These are phyloP conservation scores for Cunninghamia lanceolata DNA, from an alignment of 75 land plant genomes.

Conservation along the genomic window DNA sequence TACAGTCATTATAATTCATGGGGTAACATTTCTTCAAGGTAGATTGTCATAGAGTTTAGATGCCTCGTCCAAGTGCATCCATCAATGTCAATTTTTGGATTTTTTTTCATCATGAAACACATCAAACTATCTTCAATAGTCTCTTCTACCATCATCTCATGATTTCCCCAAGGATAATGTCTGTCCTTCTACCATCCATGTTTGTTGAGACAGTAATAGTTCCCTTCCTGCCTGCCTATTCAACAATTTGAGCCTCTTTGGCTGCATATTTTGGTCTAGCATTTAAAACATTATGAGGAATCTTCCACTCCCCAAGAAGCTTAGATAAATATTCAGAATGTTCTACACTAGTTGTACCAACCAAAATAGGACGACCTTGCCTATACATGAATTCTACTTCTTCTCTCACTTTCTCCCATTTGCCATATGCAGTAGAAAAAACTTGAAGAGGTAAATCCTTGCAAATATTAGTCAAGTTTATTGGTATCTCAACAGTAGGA, in stretches of 20 bases:
- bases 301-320: slow-evolving; percentile 59
- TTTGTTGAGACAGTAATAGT: slow-evolving; percentile 95
- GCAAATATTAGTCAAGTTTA: too few relatives aligned
- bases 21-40: too few relatives aligned
- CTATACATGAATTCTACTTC: too few relatives aligned
- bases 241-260: slow-evolving; percentile 92
- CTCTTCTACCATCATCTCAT: slow-evolving; percentile 98
- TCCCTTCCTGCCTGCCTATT: slow-evolving; percentile 96
- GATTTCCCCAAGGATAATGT: too few relatives aligned
- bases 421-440: too few relatives aligned
- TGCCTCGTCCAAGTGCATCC: too few relatives aligned
- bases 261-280: slow-evolving; percentile 99
- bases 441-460: too few relatives aligned
- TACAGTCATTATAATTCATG: too few relatives aligned
- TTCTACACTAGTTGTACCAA: slow-evolving; percentile 64
- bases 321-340: slow-evolving; percentile 89
- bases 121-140: slow-evolving; percentile 69
- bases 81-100: slow-evolving; percentile 63
- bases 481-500: too few relatives aligned
- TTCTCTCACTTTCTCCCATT: too few relatives aligned
- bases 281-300: slow-evolving; percentile 98
- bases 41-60: too few relatives aligned
- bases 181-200: slow-evolving; percentile 99
- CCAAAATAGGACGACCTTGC: too few relatives aligned
- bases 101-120: slow-evolving; percentile 55